Base-by-base conservation (phyloP, 495 filamentous ascomycete species). In the Aspergillus homomorphus region DNA sequence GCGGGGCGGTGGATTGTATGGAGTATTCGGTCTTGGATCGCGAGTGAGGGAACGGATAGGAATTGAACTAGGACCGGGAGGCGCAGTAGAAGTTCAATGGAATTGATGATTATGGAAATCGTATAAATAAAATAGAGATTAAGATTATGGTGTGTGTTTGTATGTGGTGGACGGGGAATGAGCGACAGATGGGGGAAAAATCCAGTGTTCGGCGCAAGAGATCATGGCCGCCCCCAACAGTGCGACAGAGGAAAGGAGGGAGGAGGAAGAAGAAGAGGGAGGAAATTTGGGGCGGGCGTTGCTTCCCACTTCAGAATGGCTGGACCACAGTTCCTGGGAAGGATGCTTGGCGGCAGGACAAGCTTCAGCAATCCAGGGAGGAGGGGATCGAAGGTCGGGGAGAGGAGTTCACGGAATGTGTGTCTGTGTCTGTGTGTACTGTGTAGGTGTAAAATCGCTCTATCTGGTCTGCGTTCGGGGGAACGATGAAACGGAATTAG, bases 151-250 rank as follows among this genome's bases (percentile, higher is more conserved):
- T 26, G 19, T 26, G 51, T 28, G 48, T n/a, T n/a, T n/a, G n/a
- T n/a, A n/a, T n/a, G n/a, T n/a, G n/a, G n/a, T 52, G 51, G 46
- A 56, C 53, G 26, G 28, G 52, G 52, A 54, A 57, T 30, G 48
- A 66, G 58, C 18, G 60, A 56, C 54, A 60, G 38, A 52, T 12
- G 52, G 56, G 59, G 46, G 46, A 50, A 48, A 41, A 57, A 38
- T 38, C 12, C 8, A 33, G 48, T 54, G 42, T 46, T 45, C 45
- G 54, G 51, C 56, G 54, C 54, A 57, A 48, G 53, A 45, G 43
- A 60, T 21, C 63, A 66, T 62, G 60, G 60, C 63, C 57, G 43
- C 18, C 57, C 50, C 48, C 52, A 58, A 58, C 20, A 26, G 50
- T 23, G 53, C 24, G 28, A 49, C 28, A 44, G 51, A 58, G 19